Percentiles rank a stretch among this genome's conserved stretches.
Evolutionary conservation across 345 rosid genomes (phyloP).

Genomic region (Acer yangbiense): DNA sequence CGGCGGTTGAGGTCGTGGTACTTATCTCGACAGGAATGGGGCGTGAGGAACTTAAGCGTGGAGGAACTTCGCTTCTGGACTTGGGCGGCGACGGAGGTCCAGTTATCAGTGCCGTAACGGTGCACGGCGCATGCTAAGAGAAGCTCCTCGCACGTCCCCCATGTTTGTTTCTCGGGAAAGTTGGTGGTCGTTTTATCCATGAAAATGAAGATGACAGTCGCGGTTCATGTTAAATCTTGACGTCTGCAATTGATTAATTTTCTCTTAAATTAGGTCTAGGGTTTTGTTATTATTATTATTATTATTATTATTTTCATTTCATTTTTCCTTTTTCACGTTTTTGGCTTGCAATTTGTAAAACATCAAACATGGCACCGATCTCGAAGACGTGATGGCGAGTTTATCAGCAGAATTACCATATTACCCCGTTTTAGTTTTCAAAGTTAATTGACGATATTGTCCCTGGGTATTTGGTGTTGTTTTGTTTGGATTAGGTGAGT

Average conservation of each 20-base stretch:
- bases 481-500: too few relatives aligned
- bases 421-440: too few relatives aligned
- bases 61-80: constrained; percentile 45
- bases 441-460: too few relatives aligned
- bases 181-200: constrained; percentile 38
- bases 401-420: too few relatives aligned
- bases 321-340: too few relatives aligned
- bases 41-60: constrained; percentile 34
- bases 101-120: constrained; percentile 54
- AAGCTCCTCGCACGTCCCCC: constrained; percentile 54
- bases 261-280: background rate
- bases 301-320: too few relatives aligned
- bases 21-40: constrained; percentile 45
- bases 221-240: background rate
- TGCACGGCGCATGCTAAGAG: constrained; percentile 58
- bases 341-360: too few relatives aligned
- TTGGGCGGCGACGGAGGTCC: constrained; percentile 61
- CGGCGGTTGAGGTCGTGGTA: constrained; percentile 56
- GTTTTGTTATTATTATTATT: background rate
- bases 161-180: constrained; percentile 35
- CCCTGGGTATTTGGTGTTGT: too few relatives aligned
- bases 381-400: too few relatives aligned
- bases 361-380: too few relatives aligned
- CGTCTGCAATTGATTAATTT: background rate
- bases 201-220: background rate